Conservation (phyloP, 306 rosid genomes). For the Pyrus betulifolia region DNA sequence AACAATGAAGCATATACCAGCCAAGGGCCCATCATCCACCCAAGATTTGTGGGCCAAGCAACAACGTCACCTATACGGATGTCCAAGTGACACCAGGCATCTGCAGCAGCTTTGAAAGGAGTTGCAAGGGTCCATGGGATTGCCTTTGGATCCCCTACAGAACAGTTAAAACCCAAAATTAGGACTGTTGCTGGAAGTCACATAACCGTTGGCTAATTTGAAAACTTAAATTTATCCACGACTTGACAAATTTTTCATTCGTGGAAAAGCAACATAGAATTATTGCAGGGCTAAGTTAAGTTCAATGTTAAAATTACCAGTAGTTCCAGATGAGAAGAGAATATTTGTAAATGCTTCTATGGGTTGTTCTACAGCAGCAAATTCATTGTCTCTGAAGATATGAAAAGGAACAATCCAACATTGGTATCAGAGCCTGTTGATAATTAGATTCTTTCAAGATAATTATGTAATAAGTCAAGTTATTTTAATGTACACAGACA, state of each 20-base stretch:
- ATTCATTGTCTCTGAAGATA: conserved; percentile 65
- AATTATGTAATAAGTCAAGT: not conserved
- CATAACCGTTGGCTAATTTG: not conserved
- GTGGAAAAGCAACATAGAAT: not conserved
- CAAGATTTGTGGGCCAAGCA: conserved; percentile 96
- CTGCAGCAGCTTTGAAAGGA: conserved; percentile 92
- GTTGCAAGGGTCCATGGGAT: conserved; percentile 87
- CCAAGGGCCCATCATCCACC: conserved; percentile 99
- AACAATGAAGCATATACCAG: conserved; percentile 83
- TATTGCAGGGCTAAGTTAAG: not conserved
- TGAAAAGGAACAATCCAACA: not conserved
- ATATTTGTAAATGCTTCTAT: conserved; percentile 65
- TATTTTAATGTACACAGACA: not conserved
- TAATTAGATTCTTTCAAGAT: not conserved
- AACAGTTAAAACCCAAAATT: conserved; percentile 12
- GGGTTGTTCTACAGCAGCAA: conserved; percentile 58
- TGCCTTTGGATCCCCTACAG: conserved; percentile 91
- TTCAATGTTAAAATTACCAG: conserved; percentile 42
- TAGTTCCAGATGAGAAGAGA: conserved; percentile 96
- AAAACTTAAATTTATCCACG: not conserved
- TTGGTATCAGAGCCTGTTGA: not conserved
- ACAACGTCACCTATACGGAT: conserved; percentile 72
- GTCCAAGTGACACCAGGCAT: conserved; percentile 94
- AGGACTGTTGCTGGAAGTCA: conserved; percentile 12
- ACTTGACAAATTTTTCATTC: not conserved